A percentile compares a stretch with the other conserved stretches of the same genome.
Conservation (phyloP, 1,139 yeast species). For the Suhomyces choctaworum region DNA sequence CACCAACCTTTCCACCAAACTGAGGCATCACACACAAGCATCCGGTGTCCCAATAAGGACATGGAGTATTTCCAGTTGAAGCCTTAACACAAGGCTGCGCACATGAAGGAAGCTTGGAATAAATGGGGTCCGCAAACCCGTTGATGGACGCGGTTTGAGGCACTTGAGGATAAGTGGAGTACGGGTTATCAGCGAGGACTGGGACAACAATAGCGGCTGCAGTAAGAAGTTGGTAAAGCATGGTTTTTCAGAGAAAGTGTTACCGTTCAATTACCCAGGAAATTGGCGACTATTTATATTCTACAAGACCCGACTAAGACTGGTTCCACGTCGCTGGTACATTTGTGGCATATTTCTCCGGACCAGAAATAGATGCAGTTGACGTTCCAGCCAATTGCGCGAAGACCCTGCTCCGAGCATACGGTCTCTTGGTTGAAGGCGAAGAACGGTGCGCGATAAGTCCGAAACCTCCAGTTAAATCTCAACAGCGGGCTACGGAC, state of each 20-base stretch:
- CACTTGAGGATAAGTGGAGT: constrained; percentile 20
- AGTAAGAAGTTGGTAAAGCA: not conserved
- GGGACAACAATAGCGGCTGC: constrained; percentile 12
- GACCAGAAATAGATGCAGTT: too few relatives aligned
- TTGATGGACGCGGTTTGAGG: constrained; percentile 51
- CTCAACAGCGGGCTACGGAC: too few relatives aligned
- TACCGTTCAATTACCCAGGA: too few relatives aligned
- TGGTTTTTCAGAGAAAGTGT: constrained; percentile 13
- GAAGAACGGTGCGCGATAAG: too few relatives aligned
- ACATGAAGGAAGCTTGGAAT: constrained; percentile 41
- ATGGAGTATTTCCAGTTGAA: constrained; percentile 30
- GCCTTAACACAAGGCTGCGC: constrained; percentile 39
- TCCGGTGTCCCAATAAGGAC: constrained; percentile 57
- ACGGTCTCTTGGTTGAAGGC: too few relatives aligned
- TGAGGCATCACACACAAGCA: constrained; percentile 53
- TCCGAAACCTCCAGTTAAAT: too few relatives aligned
- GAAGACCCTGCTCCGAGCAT: too few relatives aligned
- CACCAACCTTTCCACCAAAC: constrained; percentile 44
- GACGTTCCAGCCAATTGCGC: too few relatives aligned
- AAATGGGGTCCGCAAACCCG: constrained; percentile 53
- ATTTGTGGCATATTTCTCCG: too few relatives aligned
- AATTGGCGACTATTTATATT: too few relatives aligned
- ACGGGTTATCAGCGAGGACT: constrained; percentile 6
- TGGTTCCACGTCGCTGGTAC: too few relatives aligned
- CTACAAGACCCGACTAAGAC: too few relatives aligned